Base-by-base conservation (phyloP, 371 early-diverging fungal species). In the Sporodiniella umbellata region DNA sequence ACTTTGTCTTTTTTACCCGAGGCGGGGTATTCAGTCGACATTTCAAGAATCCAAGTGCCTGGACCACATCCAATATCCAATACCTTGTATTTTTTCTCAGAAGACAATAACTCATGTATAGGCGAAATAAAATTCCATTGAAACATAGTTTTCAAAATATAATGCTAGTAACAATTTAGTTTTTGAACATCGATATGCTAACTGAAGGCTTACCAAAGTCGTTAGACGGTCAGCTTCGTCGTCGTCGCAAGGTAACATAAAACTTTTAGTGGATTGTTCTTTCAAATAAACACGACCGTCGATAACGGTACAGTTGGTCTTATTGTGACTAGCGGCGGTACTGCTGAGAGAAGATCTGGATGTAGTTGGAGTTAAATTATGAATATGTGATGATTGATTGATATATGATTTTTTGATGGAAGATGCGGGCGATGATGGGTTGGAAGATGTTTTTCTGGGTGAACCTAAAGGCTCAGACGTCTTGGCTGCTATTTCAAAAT, bases 11-110 rank as follows among this genome's bases (percentile, higher is more conserved):
- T 18, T 26, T 56, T 56, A 54, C 64, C 64, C 40, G 57, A 31
- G 45, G 60, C 45, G 8, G 65, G 65, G 21, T 51, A 64, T 53
- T 64, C 65, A 12, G 56, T 64, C 25, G 65, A 53, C 65, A 64
- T 56, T 47, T 64, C 65, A 7, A 64, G 49, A 11, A 64, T 53
- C 65, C 74, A 73, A 24, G 74, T 73, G 22, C 74, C 74, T 19
- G 70, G 51, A 17, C 74, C 74, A 60, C 65, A 60, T 1, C 74
- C 74, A 28, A 73, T 65, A 31, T 73, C 74, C 2, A 73, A 37
- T 7, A 69, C 62, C 37, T 64, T 60, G 1, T 56, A 33, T 11
- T 54, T 59, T 8, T 46, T 37, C 14, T 46, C 21, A 1, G 40
- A 43, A 15, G 39, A 17, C 4, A 61, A 11, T 12, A 48, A n/a